A percentile compares a stretch with the other conserved stretches of the same genome.
Conservation (phyloP, 176 grass and related monocot species). For the Paspalum notatum region DNA sequence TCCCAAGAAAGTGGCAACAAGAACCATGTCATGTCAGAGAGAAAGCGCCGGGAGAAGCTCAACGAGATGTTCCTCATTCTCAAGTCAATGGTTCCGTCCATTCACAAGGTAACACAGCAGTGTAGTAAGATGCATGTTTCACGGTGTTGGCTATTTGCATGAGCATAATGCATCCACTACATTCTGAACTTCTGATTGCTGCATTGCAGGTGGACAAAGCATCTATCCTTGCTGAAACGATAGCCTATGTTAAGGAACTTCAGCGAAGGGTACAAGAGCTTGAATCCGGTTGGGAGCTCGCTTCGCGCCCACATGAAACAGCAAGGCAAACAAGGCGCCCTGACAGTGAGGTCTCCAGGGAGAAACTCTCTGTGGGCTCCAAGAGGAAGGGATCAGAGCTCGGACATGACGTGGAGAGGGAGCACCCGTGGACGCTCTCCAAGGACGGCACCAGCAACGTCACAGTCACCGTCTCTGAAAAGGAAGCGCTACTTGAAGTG, state of each 20-base stretch:
- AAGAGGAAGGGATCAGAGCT: constrained; percentile 44
- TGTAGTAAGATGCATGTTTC: too few species aligned
- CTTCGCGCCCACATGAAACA: neutral
- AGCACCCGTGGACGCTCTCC: constrained; percentile 41
- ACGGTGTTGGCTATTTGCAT: neutral
- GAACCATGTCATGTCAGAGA: constrained; percentile 71
- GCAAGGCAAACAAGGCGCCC: neutral
- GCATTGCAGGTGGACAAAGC: constrained; percentile 91
- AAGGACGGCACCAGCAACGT: constrained; percentile 53
- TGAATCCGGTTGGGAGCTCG: constrained; percentile 43
- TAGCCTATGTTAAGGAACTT: constrained; percentile 77
- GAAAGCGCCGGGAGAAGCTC: constrained; percentile 76
- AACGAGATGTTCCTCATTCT: constrained; percentile 83
- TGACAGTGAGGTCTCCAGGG: constrained; percentile 24
- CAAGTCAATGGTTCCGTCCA: constrained; percentile 71
- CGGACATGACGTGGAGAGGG: constrained; percentile 5
- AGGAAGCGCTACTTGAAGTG: constrained; percentile 63
- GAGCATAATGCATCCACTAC: too few species aligned
- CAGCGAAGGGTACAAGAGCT: constrained; percentile 63
- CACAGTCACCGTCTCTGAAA: constrained; percentile 58
- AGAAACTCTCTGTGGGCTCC: neutral
- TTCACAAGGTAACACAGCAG: constrained; percentile 67
- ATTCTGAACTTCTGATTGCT: too few species aligned
- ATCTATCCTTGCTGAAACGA: constrained; percentile 77
- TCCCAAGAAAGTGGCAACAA: constrained; percentile 39